Evolutionary conservation across 2,329 filamentous ascomycete genomes (phyloP).

Genomic region (Furcasterigmium sp.): DNA sequence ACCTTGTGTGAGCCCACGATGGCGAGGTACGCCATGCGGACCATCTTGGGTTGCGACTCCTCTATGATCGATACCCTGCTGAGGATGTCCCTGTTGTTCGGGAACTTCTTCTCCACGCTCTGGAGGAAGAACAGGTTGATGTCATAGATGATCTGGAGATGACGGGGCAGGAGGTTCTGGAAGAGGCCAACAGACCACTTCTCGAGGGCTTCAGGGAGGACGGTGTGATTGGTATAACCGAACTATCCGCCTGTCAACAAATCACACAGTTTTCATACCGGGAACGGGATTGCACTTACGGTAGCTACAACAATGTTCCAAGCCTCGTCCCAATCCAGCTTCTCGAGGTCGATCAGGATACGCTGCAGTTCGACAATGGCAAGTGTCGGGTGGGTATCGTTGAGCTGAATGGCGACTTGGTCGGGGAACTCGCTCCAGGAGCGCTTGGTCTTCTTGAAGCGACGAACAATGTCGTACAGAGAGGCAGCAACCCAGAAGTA

Average conservation of each 20-base stretch:
- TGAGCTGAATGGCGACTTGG: constrained; percentile 94
- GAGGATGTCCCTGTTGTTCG: constrained; percentile 82
- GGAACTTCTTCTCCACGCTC: constrained; percentile 82
- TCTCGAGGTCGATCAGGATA: constrained; percentile 84
- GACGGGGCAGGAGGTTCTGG: constrained; percentile 87
- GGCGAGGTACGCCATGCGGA: constrained; percentile 93
- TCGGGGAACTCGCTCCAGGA: constrained; percentile 89
- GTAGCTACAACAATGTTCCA: constrained; percentile 75
- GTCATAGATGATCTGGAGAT: constrained; percentile 96
- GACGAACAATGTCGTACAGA: constrained; percentile 89
- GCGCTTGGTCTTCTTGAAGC: constrained; percentile 96
- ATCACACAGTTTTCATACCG: not conserved
- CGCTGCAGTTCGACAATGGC: constrained; percentile 95
- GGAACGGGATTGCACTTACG: constrained; percentile 33
- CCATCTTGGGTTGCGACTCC: constrained; percentile 94
- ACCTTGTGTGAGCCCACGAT: constrained; percentile 98
- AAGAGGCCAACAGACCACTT: constrained; percentile 95
- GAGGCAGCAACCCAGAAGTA: constrained; percentile 99
- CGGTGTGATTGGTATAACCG: constrained; percentile 97
- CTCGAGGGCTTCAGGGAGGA: constrained; percentile 92
- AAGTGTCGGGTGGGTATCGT: constrained; percentile 94
- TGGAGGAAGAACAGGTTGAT: constrained; percentile 96
- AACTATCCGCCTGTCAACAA: constrained; percentile 44
- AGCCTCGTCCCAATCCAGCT: constrained; percentile 86
- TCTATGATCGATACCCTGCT: constrained; percentile 92